Evolutionary conservation across 768 basidiomycete species (phyloP).

Genomic region (Hypsizygus marmoreus): DNA sequence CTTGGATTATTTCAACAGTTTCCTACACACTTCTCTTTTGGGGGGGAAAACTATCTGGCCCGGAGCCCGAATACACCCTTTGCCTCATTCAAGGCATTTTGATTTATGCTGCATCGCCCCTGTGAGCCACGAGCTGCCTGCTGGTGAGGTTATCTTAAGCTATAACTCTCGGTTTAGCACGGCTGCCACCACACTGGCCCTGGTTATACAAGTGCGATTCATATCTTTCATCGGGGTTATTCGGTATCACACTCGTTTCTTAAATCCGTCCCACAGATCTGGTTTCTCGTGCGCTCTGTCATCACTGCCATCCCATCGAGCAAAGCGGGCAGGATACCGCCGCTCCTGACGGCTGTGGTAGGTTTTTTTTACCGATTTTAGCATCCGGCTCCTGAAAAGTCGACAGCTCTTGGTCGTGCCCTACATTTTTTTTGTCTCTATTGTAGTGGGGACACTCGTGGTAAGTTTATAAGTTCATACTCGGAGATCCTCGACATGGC

Average conservation of each 20-base stretch:
- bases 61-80: constrained; percentile 19
- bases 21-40: constrained; percentile 30
- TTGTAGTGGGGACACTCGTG: constrained; percentile 20
- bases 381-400: background rate
- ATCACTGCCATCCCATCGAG: constrained; percentile 1
- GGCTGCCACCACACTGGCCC: constrained; percentile 23
- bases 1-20: constrained; percentile 29
- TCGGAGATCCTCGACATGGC: too few relatives aligned
- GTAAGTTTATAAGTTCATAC: too few relatives aligned
- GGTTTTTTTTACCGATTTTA: background rate
- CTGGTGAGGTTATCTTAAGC: background rate
- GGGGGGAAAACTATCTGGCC: constrained; percentile 16
- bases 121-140: constrained; percentile 4
- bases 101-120: constrained; percentile 23
- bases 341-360: constrained; percentile 6
- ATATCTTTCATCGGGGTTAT: background rate
- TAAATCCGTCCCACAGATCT: constrained; percentile 13
- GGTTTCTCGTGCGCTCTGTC: constrained; percentile 22
- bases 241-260: background rate
- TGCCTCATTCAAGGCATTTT: constrained; percentile 26
- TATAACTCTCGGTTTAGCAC: constrained; percentile 11
- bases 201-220: constrained; percentile 22
- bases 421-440: constrained; percentile 18
- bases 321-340: background rate
- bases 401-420: constrained; percentile 21